Percentiles rank a stretch among this genome's conserved stretches.
phyloP scores from a whole-genome alignment of 306 rosid species.

The Fragaria nilgerrensis region DNA sequence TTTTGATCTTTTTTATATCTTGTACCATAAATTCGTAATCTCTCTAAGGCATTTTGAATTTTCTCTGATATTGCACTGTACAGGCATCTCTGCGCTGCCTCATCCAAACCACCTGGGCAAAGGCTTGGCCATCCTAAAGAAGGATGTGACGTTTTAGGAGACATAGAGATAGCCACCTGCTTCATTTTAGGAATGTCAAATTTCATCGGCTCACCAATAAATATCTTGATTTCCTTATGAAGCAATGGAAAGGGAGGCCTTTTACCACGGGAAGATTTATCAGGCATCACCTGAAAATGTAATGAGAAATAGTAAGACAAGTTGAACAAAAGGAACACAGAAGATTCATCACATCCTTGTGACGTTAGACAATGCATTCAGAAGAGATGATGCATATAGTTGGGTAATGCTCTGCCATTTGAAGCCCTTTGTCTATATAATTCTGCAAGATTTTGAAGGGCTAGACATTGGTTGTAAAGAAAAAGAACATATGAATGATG shows the following conservation, averaged over 20 bases:
- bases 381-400: neutral
- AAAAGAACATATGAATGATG: neutral
- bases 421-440: neutral
- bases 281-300: slow-evolving; percentile 79
- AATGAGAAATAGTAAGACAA: slow-evolving; percentile 22
- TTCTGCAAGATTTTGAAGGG: neutral
- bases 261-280: slow-evolving; percentile 61
- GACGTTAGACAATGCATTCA: neutral
- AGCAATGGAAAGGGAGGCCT: slow-evolving; percentile 77
- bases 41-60: slow-evolving; percentile 68
- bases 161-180: slow-evolving; percentile 52
- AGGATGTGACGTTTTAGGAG: slow-evolving; percentile 41
- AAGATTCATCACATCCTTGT: neutral
- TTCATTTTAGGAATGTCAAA: slow-evolving; percentile 65
- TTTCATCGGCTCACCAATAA: slow-evolving; percentile 78
- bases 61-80: slow-evolving; percentile 62
- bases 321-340: slow-evolving; percentile 19
- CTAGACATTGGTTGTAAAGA: neutral
- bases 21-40: slow-evolving; percentile 43
- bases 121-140: slow-evolving; percentile 59
- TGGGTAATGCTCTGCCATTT: neutral
- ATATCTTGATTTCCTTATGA: slow-evolving; percentile 60
- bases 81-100: slow-evolving; percentile 72
- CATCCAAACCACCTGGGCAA: slow-evolving; percentile 54
- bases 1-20: slow-evolving; percentile 22